Evolutionary conservation across 2,329 filamentous ascomycete genomes (phyloP), one percentile per base, ranked within the genome.

Genomic region (Fusarium coffeatum): DNA sequence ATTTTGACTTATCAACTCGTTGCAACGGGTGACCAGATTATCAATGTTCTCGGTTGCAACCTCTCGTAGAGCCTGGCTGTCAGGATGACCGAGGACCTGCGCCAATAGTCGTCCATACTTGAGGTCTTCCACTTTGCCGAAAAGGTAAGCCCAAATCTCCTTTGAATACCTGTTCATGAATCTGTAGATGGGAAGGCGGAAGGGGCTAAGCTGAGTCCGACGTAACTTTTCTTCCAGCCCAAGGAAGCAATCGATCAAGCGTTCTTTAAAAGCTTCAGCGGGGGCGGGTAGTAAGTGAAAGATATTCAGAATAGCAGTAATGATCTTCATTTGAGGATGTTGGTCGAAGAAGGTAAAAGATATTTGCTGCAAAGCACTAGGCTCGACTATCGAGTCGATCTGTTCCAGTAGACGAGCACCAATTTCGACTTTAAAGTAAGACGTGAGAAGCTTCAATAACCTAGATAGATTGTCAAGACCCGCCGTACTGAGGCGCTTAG

Each of bases 401-500:
- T 99, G 96, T 69, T 98, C 95, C 12, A 99, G 85, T n/a, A 99
- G 83, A 25, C 96, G 89, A 23, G 93, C 89, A 9, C 96, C 97
- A 56, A 99, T 99, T 78, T 99, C 96, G 1, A 98, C 94, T 81
- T 99, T 99, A 82, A 99, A 99, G 79, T 99, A 99, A 64, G 96
- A 98, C 0, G 95, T 99, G 20, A 99, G 84, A 3, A 99, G 85
- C 69, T 96, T 95, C 64, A 99, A 82, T 3, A 99, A 85, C 41
- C 95, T 90, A 20, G 94, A 94, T 32, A 99, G 84, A 27, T 97
- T 97, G 77, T 98, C 94, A 7, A 99, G 84, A 4, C 94, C 94
- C 74, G 94, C 92, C 0, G 95, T 92, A 22, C 90, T 97, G 22
- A 99, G 84, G 60, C 95, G 91, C 78, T 97, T 93, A 0, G 95